Conservation (phyloP, 163 green algal genomes). For the Scenedesmus sp. region DNA sequence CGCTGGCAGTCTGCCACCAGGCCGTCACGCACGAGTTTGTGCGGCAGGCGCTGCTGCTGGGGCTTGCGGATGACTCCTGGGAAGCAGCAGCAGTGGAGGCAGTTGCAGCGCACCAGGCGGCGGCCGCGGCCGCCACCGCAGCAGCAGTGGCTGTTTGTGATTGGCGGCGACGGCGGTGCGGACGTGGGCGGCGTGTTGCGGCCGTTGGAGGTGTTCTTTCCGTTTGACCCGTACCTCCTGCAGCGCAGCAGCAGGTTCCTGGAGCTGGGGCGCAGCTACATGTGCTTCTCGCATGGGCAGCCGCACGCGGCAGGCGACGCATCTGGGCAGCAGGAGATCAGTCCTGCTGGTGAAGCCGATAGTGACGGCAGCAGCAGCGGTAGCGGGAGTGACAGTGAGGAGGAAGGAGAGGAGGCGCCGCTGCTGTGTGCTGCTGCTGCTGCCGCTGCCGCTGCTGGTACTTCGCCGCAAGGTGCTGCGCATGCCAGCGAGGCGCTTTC, state of each 20-base stretch:
- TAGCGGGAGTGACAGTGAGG: neutral
- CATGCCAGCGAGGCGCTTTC: neutral
- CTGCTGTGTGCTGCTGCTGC: constrained; percentile 18
- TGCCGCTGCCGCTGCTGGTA: neutral
- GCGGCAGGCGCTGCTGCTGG: constrained; percentile 69
- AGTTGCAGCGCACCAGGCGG: constrained; percentile 13
- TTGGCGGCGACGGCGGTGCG: neutral
- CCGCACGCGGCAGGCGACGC: constrained; percentile 11
- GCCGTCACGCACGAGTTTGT: constrained; percentile 87
- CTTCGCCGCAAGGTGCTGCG: neutral
- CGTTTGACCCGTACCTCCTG: constrained; percentile 96
- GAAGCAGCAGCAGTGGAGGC: constrained; percentile 54
- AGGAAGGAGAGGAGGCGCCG: constrained; percentile 16
- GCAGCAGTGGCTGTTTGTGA: constrained; percentile 30
- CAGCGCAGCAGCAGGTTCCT: constrained; percentile 63
- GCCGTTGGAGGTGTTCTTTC: constrained; percentile 94
- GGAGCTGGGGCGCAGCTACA: constrained; percentile 24
- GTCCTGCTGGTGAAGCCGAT: neutral
- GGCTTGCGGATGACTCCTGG: constrained; percentile 53
- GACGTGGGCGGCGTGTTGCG: constrained; percentile 43
- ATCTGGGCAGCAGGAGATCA: neutral
- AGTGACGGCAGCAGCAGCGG: constrained; percentile 28
- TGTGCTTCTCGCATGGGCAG: constrained; percentile 42
- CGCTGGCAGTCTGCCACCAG: constrained; percentile 77
- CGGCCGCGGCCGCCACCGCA: constrained; percentile 48